Evolutionary conservation across 306 rosid genomes (phyloP), one percentile per base, ranked within the genome.

Genomic region (Fragaria ananassa): DNA sequence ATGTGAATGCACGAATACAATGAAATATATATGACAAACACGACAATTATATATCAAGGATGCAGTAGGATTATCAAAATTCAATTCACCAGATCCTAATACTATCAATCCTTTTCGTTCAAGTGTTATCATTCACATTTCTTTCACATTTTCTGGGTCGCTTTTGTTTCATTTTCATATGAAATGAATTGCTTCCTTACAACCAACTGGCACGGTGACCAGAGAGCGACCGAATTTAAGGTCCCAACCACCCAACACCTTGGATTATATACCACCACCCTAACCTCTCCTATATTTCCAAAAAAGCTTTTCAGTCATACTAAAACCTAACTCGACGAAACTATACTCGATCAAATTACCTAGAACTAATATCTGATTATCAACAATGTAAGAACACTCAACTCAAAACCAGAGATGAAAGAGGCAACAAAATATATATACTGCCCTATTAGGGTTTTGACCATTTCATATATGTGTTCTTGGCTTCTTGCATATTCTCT

Each of bases 141-240:
- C 50, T 44, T 25, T 79, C 61, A 74, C 56, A 74, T 51, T 79
- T 79, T 72, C 1, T 25, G 3, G 27, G 53, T 39, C 64, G 14
- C 53, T 9, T 37, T 35, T n/a, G 56, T 57, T 80, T 72, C 75
- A 58, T 66, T 54, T 74, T 74, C 78, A 63, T 53, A 35, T 74
- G 37, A 46, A 68, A 31, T 68, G 75, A 68, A 72, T 7, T 57
- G 75, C 60, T 74, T 67, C 75, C 54, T 8, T 54, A 65, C 15
- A 18, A 45, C 78, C n/a, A 61, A 66, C 75, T 45, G 54, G 47
- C 47, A 44, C 11, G 13, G 44, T 44, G 49, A 67, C 21, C 44
- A 67, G 75, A 80, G 83, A 35, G 63, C 46, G 70, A 80, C 76
- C 54, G 41, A 41, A 25, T 7, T 57, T 56, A 15, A 8, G 11